Evolutionary conservation across 2,329 filamentous ascomycete genomes (phyloP), one percentile per base, ranked within the genome.

Genomic region (Paraconiothyrium brasiliense): DNA sequence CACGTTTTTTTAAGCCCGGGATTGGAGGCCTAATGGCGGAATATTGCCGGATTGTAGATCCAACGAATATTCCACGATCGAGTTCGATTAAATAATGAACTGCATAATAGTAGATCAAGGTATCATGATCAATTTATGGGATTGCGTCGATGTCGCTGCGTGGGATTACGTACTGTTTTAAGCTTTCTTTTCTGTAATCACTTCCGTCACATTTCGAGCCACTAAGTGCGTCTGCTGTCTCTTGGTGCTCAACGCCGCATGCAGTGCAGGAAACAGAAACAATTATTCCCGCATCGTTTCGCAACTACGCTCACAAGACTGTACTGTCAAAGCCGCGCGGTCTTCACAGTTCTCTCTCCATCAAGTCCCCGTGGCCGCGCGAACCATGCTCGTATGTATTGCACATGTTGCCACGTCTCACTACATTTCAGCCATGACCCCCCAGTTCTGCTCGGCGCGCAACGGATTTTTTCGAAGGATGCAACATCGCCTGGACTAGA

Each of bases 1-100:
- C n/a, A 24, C 43, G 5, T 20, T 20, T 20, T 20, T 5, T n/a
- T n/a, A 44, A 44, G 41, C 41, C 41, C 41, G 41, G 41, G 3
- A n/a, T 24, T 46, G 43, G 43, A 46, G 20, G 43, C 43, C 43
- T 46, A 24, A 46, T 20, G 43, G 11, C 43, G 43, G 43, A 46
- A 10, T 13, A 20, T 46, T 46, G n/a, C n/a, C 11, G 11, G 1
- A 44, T 9, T 46, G n/a, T 20, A 46, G 13, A 22, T 8, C 13
- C 20, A 13, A 13, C 43, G 20, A 24, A 4, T 20, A 8, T 22
- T 41, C 41, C 11, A 24, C 10, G 20, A 20, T 24, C 43, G 43
- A 22, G 10, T 22, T 46, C 43, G 10, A 46, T 46, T 2, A 13
- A 46, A 24, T 3, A 46, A 24, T 3, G 22, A 10, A 9, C 20